These are phyloP conservation scores for Clarireedia hainanense DNA, from an alignment of 2,329 filamentous ascomycete genomes.

Conservation along the genomic window DNA sequence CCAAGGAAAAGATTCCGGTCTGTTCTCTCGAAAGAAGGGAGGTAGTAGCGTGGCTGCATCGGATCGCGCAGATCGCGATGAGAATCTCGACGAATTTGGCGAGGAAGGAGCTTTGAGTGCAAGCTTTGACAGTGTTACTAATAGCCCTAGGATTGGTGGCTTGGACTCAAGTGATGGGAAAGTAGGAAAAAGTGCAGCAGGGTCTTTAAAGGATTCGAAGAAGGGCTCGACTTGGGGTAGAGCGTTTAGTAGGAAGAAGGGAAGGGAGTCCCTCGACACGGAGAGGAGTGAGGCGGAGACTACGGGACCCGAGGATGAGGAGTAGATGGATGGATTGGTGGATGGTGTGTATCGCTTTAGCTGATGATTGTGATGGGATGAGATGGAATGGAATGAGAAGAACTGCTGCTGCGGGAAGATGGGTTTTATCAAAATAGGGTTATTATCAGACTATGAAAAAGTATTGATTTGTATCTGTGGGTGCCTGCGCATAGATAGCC, in stretches of 20 bases:
- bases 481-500: too few relatives aligned
- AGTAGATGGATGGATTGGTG: background rate
- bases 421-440: background rate
- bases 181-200: conserved; percentile 28
- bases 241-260: conserved; percentile 23
- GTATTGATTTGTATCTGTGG: too few relatives aligned
- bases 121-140: conserved; percentile 48
- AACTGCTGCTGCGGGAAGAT: too few relatives aligned
- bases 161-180: conserved; percentile 37
- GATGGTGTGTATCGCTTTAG: too few relatives aligned
- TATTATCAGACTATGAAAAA: too few relatives aligned
- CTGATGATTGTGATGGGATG: background rate
- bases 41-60: conserved; percentile 45
- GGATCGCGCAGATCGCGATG: conserved; percentile 50
- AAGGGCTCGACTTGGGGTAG: conserved; percentile 26
- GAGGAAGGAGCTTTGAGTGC: conserved; percentile 42
- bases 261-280: conserved; percentile 25
- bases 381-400: background rate
- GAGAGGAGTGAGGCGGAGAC: conserved; percentile 26
- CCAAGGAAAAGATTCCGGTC: conserved; percentile 43
- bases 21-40: conserved; percentile 48
- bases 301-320: conserved; percentile 24
- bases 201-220: conserved; percentile 19
- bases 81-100: conserved; percentile 46
- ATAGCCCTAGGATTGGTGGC: conserved; percentile 48